Percentiles rank a stretch among this genome's conserved stretches.
Evolutionary conservation across 257 asterid genomes (phyloP).

Genomic region (Lycium ferocissimum): DNA sequence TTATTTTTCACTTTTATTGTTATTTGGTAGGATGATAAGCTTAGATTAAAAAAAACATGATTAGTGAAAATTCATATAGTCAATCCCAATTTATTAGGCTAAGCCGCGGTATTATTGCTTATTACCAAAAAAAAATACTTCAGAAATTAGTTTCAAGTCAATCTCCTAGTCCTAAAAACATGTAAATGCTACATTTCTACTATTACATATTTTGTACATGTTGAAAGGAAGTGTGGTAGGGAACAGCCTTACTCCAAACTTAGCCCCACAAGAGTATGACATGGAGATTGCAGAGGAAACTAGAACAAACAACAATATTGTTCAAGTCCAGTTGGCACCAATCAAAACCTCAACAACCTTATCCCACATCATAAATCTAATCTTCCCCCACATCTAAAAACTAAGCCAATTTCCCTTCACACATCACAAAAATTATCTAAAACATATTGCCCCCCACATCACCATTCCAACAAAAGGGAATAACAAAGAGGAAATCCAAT

Average conservation of each 20-base stretch:
- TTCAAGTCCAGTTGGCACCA: conserved; percentile 51
- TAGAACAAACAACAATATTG: conserved; percentile 30
- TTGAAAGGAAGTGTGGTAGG: conserved; percentile 18
- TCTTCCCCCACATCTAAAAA: conserved; percentile 43
- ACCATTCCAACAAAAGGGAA: neutral
- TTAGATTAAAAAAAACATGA: too few relatives aligned
- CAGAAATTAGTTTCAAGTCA: too few relatives aligned
- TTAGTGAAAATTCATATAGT: too few relatives aligned
- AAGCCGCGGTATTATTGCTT: too few relatives aligned
- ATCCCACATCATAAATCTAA: conserved; percentile 61
- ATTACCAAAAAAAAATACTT: too few relatives aligned
- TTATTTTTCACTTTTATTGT: too few relatives aligned
- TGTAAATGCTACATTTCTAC: neutral
- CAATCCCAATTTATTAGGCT: too few relatives aligned
- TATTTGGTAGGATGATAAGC: too few relatives aligned
- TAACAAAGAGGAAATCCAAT: conserved; percentile 30
- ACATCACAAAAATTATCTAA: conserved; percentile 34
- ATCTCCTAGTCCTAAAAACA: too few relatives aligned
- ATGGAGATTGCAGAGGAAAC: conserved; percentile 48
- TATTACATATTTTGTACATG: neutral
- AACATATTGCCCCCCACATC: conserved; percentile 16
- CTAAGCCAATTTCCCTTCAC: conserved; percentile 47
- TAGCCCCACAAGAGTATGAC: conserved; percentile 35
- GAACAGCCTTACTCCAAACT: neutral
- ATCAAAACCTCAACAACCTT: conserved; percentile 51